Evolutionary conservation across 305 asterid species (phyloP).

Genomic region (Vinca major): DNA sequence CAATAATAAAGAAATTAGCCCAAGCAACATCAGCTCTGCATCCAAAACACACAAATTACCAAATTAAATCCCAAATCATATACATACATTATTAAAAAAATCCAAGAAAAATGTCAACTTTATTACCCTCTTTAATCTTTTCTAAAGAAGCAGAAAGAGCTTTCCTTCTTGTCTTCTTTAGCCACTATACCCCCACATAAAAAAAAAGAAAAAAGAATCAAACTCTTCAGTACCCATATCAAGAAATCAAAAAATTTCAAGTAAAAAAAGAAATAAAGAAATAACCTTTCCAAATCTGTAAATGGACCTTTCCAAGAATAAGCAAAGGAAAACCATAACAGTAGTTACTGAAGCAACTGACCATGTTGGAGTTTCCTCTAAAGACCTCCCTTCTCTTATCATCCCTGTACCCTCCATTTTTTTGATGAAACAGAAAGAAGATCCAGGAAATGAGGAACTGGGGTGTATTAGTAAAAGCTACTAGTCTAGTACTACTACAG

Average conservation of each 20-base stretch:
- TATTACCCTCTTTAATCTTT: slow-evolving; percentile 72
- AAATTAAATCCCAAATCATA: background rate
- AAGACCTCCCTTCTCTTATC: slow-evolving; percentile 72
- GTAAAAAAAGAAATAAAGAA: slow-evolving; percentile 1
- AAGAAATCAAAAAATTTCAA: background rate
- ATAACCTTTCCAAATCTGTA: slow-evolving; percentile 72
- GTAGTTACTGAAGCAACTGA: slow-evolving; percentile 93
- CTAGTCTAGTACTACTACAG: background rate
- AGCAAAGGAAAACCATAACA: slow-evolving; percentile 77
- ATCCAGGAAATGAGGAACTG: slow-evolving; percentile 24
- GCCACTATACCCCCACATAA: slow-evolving; percentile 43
- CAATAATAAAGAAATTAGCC: slow-evolving; percentile 70
- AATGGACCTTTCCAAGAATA: slow-evolving; percentile 69
- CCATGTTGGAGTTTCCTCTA: slow-evolving; percentile 92
- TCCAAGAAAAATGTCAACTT: background rate
- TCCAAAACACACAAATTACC: background rate
- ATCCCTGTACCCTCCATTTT: slow-evolving; percentile 24
- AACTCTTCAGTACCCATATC: background rate
- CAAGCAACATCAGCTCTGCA: slow-evolving; percentile 86
- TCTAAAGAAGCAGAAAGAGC: slow-evolving; percentile 83
- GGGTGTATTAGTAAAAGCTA: background rate
- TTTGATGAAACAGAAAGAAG: background rate
- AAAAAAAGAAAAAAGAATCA: slow-evolving; percentile 3
- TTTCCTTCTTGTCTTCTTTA: slow-evolving; percentile 80
- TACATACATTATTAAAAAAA: background rate